These are phyloP conservation scores for Leersia perrieri DNA, from an alignment of 176 grass and related monocot species.

Conservation along the genomic window DNA sequence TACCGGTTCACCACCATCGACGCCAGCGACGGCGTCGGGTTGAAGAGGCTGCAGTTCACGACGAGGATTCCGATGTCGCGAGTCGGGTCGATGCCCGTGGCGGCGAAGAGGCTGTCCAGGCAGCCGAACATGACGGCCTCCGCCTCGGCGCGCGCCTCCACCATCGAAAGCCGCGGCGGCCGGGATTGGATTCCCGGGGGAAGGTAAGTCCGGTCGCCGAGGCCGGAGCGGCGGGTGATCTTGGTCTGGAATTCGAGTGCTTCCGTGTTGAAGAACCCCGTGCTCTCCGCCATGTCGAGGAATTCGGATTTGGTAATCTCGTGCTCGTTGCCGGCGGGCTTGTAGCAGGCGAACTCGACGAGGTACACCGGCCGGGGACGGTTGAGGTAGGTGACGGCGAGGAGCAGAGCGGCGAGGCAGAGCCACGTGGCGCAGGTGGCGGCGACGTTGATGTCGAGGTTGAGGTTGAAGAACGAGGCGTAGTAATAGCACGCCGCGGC, in stretches of 20 bases:
- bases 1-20: conserved; percentile 72
- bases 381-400: conserved; percentile 39
- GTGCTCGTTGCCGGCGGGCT: conserved; percentile 43
- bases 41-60: conserved; percentile 81
- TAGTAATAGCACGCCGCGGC: conserved; percentile 38
- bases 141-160: conserved; percentile 62
- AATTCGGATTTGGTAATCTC: conserved; percentile 59
- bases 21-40: conserved; percentile 73
- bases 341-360: conserved; percentile 71
- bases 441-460: conserved; percentile 20
- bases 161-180: conserved; percentile 58
- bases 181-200: conserved; percentile 56
- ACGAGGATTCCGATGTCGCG: conserved; percentile 61
- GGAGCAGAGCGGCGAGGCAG: conserved; percentile 14
- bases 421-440: conserved; percentile 24
- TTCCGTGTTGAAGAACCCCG: conserved; percentile 45
- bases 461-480: conserved; percentile 15
- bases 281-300: conserved; percentile 53
- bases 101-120: conserved; percentile 53
- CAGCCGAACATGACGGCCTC: conserved; percentile 71
- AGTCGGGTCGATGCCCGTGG: conserved; percentile 55
- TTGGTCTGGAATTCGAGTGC: conserved; percentile 73
- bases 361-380: conserved; percentile 66
- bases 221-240: conserved; percentile 58
- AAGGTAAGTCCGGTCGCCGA: conserved; percentile 72